Evolutionary conservation across 768 basidiomycete genomes (phyloP).

Genomic region (Suillus subluteus): DNA sequence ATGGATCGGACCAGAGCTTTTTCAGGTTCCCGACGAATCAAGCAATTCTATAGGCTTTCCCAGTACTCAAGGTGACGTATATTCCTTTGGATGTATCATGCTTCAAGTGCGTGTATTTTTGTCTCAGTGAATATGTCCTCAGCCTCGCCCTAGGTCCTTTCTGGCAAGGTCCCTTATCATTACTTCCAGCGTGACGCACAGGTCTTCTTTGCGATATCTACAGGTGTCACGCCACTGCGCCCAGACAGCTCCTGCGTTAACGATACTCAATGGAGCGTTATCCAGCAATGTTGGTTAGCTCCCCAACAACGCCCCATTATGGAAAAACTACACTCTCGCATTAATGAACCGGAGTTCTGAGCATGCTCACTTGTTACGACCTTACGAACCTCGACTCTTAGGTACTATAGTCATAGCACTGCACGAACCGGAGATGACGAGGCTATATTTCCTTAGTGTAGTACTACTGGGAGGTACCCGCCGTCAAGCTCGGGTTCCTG

Average conservation of each 20-base stretch:
- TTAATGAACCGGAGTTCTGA: constrained; percentile 1
- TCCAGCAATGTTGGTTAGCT: constrained; percentile 26
- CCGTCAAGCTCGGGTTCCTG: not conserved
- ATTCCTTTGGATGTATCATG: constrained; percentile 33
- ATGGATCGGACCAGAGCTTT: constrained; percentile 17
- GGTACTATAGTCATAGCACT: not conserved
- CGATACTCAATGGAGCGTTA: constrained; percentile 13
- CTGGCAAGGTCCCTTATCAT: constrained; percentile 27
- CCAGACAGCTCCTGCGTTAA: constrained; percentile 4
- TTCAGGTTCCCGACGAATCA: not conserved
- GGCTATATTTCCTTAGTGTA: not conserved
- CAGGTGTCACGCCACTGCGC: constrained; percentile 12
- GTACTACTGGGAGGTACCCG: not conserved
- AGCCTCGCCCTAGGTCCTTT: constrained; percentile 10
- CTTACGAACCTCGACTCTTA: not conserved
- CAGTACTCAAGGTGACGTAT: constrained; percentile 10
- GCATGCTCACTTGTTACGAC: not conserved
- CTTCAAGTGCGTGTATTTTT: constrained; percentile 32
- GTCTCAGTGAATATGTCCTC: not conserved
- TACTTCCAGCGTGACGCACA: constrained; percentile 21
- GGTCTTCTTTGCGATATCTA: constrained; percentile 23
- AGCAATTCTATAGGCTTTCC: not conserved
- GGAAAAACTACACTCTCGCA: not conserved
- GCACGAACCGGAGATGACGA: constrained; percentile 6
- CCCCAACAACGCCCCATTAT: not conserved